Evolutionary conservation across 805 yeast species (phyloP).

Genomic region (Starmerella tilneyi): DNA sequence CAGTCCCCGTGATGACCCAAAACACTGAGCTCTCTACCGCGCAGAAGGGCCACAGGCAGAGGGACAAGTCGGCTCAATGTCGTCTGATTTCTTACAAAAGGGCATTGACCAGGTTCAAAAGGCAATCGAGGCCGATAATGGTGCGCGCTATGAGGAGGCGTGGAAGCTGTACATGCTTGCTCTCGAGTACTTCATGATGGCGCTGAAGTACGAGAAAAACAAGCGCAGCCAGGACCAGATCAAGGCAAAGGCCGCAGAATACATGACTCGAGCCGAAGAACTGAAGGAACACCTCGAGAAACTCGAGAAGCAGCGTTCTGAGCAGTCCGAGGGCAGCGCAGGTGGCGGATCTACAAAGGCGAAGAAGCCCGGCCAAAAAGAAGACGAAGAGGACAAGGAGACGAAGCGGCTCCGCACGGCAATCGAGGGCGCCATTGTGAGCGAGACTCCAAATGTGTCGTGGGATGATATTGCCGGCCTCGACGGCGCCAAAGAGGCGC

Average conservation of each 20-base stretch:
- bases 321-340: slow-evolving; percentile 31
- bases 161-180: slow-evolving; percentile 88
- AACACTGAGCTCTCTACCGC: too few species aligned
- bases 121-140: slow-evolving; percentile 90
- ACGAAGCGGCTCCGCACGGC: slow-evolving; percentile 86
- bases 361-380: slow-evolving; percentile 38
- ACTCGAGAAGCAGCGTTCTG: slow-evolving; percentile 32
- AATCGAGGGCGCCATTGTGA: slow-evolving; percentile 76
- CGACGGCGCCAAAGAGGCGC: slow-evolving; percentile 88
- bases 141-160: slow-evolving; percentile 85
- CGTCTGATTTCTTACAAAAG: slow-evolving; percentile 67
- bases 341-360: slow-evolving; percentile 47
- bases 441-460: slow-evolving; percentile 82
- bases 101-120: slow-evolving; percentile 92
- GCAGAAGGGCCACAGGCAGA: too few species aligned
- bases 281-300: slow-evolving; percentile 79
- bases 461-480: slow-evolving; percentile 97
- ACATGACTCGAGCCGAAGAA: slow-evolving; percentile 85
- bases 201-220: slow-evolving; percentile 89
- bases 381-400: slow-evolving; percentile 63
- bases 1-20: background rate
- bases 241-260: slow-evolving; percentile 80
- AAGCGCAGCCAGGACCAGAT: slow-evolving; percentile 80
- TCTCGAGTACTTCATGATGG: slow-evolving; percentile 87
- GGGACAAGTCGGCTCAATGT: slow-evolving; percentile 15